phyloP scores from a whole-genome alignment of 1,284 basidiomycete genomes.

The Pholiota adiposa region DNA sequence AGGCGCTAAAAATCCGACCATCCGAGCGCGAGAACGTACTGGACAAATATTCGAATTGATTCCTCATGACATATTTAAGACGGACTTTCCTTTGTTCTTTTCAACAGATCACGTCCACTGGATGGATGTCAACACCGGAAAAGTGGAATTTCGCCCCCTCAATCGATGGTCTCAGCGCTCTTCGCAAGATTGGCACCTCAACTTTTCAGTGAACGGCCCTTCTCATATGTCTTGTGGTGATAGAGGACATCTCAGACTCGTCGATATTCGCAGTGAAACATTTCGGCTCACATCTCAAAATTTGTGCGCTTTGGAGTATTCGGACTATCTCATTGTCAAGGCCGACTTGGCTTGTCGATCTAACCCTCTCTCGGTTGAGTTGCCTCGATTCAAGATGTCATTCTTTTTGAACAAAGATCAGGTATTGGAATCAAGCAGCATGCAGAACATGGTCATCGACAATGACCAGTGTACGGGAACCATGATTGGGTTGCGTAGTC shows the following conservation, averaged over 20 bases:
- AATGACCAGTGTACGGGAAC: constrained; percentile 38
- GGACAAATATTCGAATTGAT: constrained; percentile 37
- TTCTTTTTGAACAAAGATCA: constrained; percentile 35
- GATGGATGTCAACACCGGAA: constrained; percentile 34
- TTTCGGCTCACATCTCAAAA: constrained; percentile 9
- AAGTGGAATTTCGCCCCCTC: constrained; percentile 43
- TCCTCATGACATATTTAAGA: constrained; percentile 33
- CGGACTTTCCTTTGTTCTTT: constrained; percentile 43
- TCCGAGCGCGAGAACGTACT: constrained; percentile 29
- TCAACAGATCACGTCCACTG: constrained; percentile 41
- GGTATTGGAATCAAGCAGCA: constrained; percentile 37
- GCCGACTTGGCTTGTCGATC: background rate
- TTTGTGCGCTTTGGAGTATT: constrained; percentile 32
- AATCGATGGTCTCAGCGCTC: constrained; percentile 24
- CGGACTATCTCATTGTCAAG: constrained; percentile 32
- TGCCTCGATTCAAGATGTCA: constrained; percentile 40
- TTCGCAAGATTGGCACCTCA: constrained; percentile 7
- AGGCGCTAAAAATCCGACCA: constrained; percentile 28
- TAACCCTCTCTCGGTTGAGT: constrained; percentile 18
- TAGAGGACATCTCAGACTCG: background rate
- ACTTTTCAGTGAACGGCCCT: constrained; percentile 22
- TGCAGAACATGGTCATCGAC: constrained; percentile 41
- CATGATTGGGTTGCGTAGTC: constrained; percentile 42
- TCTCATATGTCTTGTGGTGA: background rate
- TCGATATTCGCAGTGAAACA: constrained; percentile 13